Base-by-base conservation (phyloP, 768 basidiomycete genomes). In the Rhizopogon vesiculosus region DNA sequence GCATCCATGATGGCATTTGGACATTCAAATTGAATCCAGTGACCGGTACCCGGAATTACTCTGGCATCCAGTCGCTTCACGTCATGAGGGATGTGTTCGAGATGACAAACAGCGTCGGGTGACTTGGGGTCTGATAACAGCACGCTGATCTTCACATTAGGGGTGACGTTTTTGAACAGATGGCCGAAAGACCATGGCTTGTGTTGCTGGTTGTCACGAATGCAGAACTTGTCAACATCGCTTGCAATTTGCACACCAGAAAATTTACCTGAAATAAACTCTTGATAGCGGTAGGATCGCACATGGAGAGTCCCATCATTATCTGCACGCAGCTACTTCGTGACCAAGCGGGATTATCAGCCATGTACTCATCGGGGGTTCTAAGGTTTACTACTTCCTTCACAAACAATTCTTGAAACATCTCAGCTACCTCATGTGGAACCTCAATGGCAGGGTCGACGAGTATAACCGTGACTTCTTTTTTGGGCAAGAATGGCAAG, bases 1-100 rank as follows among this genome's bases (percentile, higher is more conserved):
- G 56, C 58, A 16, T 60, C 43, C 5, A 68, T 56, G 0, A 68
- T 58, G 25, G 49, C 51, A 7, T 69, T 59, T 0, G 66, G 66
- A 28, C 61, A 57, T 33, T 70, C 67, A 19, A 38, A 56, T 35
- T 68, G 68, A 16, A 70, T 64, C 59, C 61, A 70, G 44, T 68
- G 67, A 2, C 58, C 57, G 2, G 59, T 57, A 0, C 64, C 63
- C 0, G 59, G 56, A 1, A 69, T 51, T 7, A 54, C 19, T 22
- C 5, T 48, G 13, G 19, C 31, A 48, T 15, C 6, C 8, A 49
- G 16, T 16, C 48, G 38, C 19, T 49, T 29, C 9, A 61, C 45
- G 1, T 29, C 16, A 15, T 49, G 56, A 15, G 39, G 38, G 31
- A 68, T 6, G 5, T 64, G 45, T 9, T 64, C 55, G 4, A 56